Base-by-base conservation (phyloP, 352 stramenopile species). In the Globisporangium uncinulatum region DNA sequence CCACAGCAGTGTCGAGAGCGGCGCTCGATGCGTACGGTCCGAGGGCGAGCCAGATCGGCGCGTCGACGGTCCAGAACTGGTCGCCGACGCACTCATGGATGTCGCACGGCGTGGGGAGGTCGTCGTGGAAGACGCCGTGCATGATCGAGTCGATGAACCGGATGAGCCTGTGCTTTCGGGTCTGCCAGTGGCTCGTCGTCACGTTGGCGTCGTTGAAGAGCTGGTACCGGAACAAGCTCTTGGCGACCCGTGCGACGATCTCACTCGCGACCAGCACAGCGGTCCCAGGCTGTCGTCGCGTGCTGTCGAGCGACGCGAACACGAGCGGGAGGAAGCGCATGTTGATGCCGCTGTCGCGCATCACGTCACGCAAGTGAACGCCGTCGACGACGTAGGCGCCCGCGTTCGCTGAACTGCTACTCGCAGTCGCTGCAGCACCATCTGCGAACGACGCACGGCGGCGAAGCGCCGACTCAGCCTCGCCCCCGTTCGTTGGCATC, bases 61-160 rank as follows among this genome's bases (percentile, higher is more conserved):
- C 79, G 44, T 92, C 76, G 0, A 90, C 70, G 15, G 76, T 61
- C 84, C 84, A 94, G 39, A 94, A 94, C 52, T 92, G 82, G 21
- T 80, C 71, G 8, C 71, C 75, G 32, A 59, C 63, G 48, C 75
- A 86, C 57, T 79, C 63, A 55, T 54, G 50, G 56, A 79, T 62
- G 32, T 50, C 11, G 59, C 66, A 75, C 7, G 51, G 54, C 17
- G 48, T 54, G 13, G 62, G 64, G 20, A 78, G 66, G 37, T 77
- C 75, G n/a, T 72, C 65, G 51, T 83, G 74, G 56, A 83, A 83
- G 9, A 86, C 46, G 1, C 82, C 82, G 34, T 75, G 65, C 65
- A 92, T 86, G 45, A 92, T 86, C 0, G 76, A 81, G 45, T 81
- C 69, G 11, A 92, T 79, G 19, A 88, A 86, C 36, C 76, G 62